These are phyloP conservation scores for Terfezia claveryi DNA, from an alignment of 495 filamentous ascomycete genomes.

Conservation along the genomic window DNA sequence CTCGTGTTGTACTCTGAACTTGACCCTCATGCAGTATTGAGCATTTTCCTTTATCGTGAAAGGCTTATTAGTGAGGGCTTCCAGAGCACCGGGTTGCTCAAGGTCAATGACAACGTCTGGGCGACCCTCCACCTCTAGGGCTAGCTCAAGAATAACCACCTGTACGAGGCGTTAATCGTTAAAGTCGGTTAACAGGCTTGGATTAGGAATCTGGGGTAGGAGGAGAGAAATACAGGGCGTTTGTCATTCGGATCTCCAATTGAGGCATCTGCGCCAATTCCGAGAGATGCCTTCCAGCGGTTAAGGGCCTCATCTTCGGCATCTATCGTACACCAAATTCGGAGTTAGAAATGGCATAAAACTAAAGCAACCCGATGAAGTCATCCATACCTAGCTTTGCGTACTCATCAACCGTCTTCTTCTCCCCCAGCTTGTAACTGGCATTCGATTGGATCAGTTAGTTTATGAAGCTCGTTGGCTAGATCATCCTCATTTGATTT, in stretches of 20 bases:
- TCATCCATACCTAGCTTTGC: conserved; percentile 54
- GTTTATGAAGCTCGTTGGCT: no score
- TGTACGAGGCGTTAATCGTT: conserved; percentile 57
- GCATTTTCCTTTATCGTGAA: conserved; percentile 95
- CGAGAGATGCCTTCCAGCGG: conserved; percentile 91
- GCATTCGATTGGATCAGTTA: background rate
- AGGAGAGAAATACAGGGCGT: conserved; percentile 5
- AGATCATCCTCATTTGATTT: background rate
- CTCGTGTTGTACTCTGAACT: conserved; percentile 87
- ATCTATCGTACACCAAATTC: conserved; percentile 23
- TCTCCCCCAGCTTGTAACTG: conserved; percentile 83
- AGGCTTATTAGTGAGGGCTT: conserved; percentile 57
- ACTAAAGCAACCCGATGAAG: background rate
- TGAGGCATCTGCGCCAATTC: conserved; percentile 42
- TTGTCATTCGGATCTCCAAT: conserved; percentile 23
- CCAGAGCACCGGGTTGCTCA: conserved; percentile 36
- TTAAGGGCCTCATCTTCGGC: conserved; percentile 74
- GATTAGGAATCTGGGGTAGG: background rate
- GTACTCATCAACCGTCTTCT: conserved; percentile 90
- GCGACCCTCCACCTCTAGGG: conserved; percentile 59
- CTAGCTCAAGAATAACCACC: conserved; percentile 59
- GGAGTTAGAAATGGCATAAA: background rate
- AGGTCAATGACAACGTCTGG: conserved; percentile 71
- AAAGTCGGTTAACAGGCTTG: conserved; percentile 26
- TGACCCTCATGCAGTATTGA: conserved; percentile 75